Evolutionary conservation across 352 stramenopile genomes (phyloP).

Genomic region (Phytophthora syringae): DNA sequence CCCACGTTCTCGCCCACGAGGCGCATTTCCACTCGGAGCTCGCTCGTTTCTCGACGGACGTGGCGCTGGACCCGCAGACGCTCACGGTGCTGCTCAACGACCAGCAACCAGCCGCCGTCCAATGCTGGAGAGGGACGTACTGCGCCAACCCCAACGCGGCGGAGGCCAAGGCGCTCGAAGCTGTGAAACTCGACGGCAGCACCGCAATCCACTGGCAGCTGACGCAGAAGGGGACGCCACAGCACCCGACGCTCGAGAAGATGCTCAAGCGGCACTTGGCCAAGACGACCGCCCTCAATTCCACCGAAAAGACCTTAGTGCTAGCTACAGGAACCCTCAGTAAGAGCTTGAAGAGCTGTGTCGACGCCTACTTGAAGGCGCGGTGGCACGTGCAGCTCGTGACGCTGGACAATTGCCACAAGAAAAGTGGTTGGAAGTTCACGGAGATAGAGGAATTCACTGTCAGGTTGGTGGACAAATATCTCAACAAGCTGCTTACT

Average conservation of each 20-base stretch:
- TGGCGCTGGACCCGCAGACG: conserved; percentile 21
- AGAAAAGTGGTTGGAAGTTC: conserved; percentile 15
- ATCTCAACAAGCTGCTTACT: conserved; percentile 29
- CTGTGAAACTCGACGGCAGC: conserved; percentile 15
- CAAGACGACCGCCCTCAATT: not conserved
- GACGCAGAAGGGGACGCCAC: conserved; percentile 32
- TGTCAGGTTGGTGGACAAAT: conserved; percentile 25
- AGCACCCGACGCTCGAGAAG: conserved; percentile 39
- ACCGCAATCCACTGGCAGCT: conserved; percentile 21
- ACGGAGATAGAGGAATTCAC: conserved; percentile 9
- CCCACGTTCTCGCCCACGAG: conserved; percentile 24
- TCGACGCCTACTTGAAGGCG: conserved; percentile 28
- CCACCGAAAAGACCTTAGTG: conserved; percentile 18
- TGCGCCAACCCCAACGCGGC: conserved; percentile 24
- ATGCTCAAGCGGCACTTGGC: conserved; percentile 28
- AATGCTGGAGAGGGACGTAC: conserved; percentile 35
- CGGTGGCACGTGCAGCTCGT: conserved; percentile 34
- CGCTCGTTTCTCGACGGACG: conserved; percentile 12
- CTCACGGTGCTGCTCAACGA: conserved; percentile 28
- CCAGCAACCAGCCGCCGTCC: conserved; percentile 17
- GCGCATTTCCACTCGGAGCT: conserved; percentile 25
- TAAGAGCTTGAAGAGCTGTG: conserved; percentile 16
- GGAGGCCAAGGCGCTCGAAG: conserved; percentile 22
- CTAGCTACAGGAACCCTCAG: conserved; percentile 20
- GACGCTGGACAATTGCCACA: conserved; percentile 19